phyloP scores from a whole-genome alignment of 768 basidiomycete species.

The Crassisporium funariophilum region DNA sequence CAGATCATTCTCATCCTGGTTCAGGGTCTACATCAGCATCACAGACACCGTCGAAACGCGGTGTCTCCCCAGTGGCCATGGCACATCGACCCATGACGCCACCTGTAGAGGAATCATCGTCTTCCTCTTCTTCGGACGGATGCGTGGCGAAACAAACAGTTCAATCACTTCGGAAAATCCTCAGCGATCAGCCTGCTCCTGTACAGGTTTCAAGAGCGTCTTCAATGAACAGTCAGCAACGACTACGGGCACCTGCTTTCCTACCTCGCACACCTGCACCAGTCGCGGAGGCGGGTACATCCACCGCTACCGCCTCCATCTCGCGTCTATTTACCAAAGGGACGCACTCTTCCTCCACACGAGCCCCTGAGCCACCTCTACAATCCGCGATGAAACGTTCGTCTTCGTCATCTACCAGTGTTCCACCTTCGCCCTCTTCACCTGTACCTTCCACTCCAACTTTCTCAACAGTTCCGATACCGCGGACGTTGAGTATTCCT shows the following conservation, averaged over 20 bases:
- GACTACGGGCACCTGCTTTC: slow-evolving; percentile 35
- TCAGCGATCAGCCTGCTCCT: slow-evolving; percentile 52
- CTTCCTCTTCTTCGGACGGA: slow-evolving; percentile 53
- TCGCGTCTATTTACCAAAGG: slow-evolving; percentile 74
- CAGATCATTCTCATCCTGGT: slow-evolving; percentile 5
- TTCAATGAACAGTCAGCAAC: slow-evolving; percentile 13
- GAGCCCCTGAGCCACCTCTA: slow-evolving; percentile 60
- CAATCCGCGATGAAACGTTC: slow-evolving; percentile 45
- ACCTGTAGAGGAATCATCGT: slow-evolving; percentile 60
- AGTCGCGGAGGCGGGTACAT: slow-evolving; percentile 56
- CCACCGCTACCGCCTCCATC: slow-evolving; percentile 75
- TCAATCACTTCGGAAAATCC: slow-evolving; percentile 68
- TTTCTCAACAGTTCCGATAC: slow-evolving; percentile 3
- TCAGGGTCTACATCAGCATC: not conserved
- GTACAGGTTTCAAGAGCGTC: slow-evolving; percentile 9
- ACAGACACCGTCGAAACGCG: slow-evolving; percentile 19
- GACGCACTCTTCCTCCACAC: slow-evolving; percentile 59
- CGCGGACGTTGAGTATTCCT: slow-evolving; percentile 23
- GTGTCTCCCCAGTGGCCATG: slow-evolving; percentile 23
- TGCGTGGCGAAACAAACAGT: slow-evolving; percentile 65
- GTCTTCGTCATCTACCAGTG: slow-evolving; percentile 11
- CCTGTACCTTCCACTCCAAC: slow-evolving; percentile 9
- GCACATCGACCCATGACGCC: slow-evolving; percentile 54
- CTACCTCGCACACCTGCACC: slow-evolving; percentile 55
- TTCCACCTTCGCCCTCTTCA: slow-evolving; percentile 8